Evolutionary conservation across 495 filamentous ascomycete genomes (phyloP).

Genomic region (Lineolata rhizophorae): DNA sequence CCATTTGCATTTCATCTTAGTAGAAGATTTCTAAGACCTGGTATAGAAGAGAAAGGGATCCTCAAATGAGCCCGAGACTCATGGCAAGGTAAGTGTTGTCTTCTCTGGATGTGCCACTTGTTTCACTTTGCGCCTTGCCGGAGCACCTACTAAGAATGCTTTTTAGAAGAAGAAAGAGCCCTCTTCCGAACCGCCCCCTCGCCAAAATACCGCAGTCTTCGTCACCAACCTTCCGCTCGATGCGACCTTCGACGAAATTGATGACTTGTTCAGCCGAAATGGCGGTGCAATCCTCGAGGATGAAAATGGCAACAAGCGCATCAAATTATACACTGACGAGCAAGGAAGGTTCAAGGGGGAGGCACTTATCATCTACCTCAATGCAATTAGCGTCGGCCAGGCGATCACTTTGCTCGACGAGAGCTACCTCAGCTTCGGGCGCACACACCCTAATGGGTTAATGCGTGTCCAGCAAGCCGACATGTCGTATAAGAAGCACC

Average conservation of each 20-base stretch:
- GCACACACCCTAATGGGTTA: conserved; percentile 27
- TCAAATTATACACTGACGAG: conserved; percentile 82
- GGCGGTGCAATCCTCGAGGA: conserved; percentile 23
- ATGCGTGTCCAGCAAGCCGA: conserved; percentile 79
- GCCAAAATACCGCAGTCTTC: conserved; percentile 65
- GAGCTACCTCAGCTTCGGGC: conserved; percentile 52
- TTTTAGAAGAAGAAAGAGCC: conserved; percentile 25
- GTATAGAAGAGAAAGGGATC: not conserved
- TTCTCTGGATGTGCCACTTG: not conserved
- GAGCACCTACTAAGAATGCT: not conserved
- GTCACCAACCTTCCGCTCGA: conserved; percentile 69
- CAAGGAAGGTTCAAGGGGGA: conserved; percentile 79
- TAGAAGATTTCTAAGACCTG: no score
- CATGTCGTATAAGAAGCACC: conserved; percentile 54
- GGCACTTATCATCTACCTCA: conserved; percentile 81
- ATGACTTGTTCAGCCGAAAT: conserved; percentile 61
- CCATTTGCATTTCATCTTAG: no score
- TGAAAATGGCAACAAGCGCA: conserved; percentile 41
- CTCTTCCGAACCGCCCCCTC: conserved; percentile 8
- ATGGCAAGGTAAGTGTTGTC: not conserved
- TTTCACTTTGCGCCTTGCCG: not conserved
- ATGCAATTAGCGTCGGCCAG: conserved; percentile 72
- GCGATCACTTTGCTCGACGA: conserved; percentile 88
- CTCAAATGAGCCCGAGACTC: not conserved
- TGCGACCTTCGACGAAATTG: conserved; percentile 55